phyloP scores from a whole-genome alignment of 805 yeast genomes.

The Pichia rugopelliculosa region DNA sequence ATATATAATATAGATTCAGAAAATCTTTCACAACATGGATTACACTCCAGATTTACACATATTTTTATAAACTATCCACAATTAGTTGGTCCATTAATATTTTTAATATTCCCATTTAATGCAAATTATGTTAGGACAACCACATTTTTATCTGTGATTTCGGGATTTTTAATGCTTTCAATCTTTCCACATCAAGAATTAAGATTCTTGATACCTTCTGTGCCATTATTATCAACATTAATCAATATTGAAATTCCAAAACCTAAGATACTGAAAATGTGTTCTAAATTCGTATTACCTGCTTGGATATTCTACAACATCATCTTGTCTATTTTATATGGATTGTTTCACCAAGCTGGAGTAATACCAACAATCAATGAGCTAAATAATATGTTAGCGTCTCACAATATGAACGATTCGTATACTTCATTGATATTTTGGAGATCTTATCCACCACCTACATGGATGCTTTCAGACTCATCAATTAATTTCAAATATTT shows the following conservation, averaged over 20 bases:
- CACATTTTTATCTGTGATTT: constrained; percentile 50
- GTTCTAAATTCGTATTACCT: constrained; percentile 23
- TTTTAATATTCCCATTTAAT: constrained; percentile 36
- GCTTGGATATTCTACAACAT: constrained; percentile 63
- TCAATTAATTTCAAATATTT: not conserved
- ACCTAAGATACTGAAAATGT: not conserved
- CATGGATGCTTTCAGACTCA: constrained; percentile 48
- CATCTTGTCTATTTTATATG: constrained; percentile 57
- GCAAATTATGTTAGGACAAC: constrained; percentile 39
- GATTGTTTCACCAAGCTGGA: constrained; percentile 86
- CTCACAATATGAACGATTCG: not conserved
- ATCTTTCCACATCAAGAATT: constrained; percentile 87
- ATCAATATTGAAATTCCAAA: constrained; percentile 22
- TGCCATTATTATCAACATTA: constrained; percentile 63
- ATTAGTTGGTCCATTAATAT: constrained; percentile 68
- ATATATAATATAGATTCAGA: constrained; percentile 52
- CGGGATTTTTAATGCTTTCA: constrained; percentile 61
- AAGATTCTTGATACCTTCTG: constrained; percentile 73
- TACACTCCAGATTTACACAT: constrained; percentile 76
- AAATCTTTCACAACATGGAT: constrained; percentile 73
- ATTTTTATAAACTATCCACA: constrained; percentile 69
- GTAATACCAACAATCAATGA: constrained; percentile 57
- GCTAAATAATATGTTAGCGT: constrained; percentile 18
- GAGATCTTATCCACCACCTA: constrained; percentile 92
- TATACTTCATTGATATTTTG: constrained; percentile 61